These are phyloP conservation scores for Hibiscus tridactylites DNA, from an alignment of 345 rosid species.

Conservation along the genomic window DNA sequence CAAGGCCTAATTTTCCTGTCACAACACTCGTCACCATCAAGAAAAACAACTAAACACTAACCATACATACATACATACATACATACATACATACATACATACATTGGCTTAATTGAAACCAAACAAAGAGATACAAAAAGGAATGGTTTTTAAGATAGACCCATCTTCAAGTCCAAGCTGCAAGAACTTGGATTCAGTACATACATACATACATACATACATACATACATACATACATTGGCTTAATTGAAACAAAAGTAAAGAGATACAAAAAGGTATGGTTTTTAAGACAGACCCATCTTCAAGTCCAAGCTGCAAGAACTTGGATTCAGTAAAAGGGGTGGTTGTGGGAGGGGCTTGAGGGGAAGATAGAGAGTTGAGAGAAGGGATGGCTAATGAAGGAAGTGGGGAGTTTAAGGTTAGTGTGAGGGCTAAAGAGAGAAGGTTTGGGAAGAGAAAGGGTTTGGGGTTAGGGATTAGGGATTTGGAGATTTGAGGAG, in stretches of 20 bases:
- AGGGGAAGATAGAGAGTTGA: slow-evolving; percentile 34
- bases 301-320: slow-evolving; percentile 55
- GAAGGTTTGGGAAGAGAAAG: slow-evolving; percentile 25
- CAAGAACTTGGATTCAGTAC: slow-evolving; percentile 55
- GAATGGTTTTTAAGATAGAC: slow-evolving; percentile 19
- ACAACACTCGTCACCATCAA: not conserved
- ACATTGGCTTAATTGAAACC: not conserved
- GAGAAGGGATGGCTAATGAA: slow-evolving; percentile 62
- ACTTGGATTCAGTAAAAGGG: slow-evolving; percentile 87
- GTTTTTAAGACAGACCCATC: slow-evolving; percentile 39
- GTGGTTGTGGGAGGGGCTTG: slow-evolving; percentile 54
- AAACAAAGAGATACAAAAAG: not conserved
- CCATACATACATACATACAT: not conserved
- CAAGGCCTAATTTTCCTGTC: slow-evolving; percentile 82
- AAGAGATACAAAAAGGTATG: not conserved
- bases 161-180: slow-evolving; percentile 66
- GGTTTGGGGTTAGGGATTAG: slow-evolving; percentile 17
- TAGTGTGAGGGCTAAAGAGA: slow-evolving; percentile 53
- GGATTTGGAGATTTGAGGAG: slow-evolving; percentile 4
- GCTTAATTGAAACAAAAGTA: not conserved
- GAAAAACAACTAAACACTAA: not conserved
- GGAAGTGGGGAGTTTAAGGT: slow-evolving; percentile 47
- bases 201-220: not conserved
- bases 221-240: not conserved
- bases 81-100: not conserved